Evolutionary conservation across 2,329 filamentous ascomycete species (phyloP), one percentile per base, ranked within the genome.

Genomic region (Botrytis fragariae): DNA sequence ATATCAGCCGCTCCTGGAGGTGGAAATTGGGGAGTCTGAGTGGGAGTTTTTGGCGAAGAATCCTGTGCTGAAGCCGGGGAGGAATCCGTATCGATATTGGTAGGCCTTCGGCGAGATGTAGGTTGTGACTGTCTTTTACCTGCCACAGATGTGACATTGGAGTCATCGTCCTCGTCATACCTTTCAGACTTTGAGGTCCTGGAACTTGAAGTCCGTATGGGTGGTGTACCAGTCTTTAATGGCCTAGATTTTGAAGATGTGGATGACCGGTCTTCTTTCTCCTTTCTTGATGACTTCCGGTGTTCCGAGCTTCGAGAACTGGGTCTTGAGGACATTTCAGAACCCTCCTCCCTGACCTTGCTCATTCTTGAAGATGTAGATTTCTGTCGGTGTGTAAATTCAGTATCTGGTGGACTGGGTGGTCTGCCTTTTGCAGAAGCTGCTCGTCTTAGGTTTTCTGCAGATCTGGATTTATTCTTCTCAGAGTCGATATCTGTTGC

Each of bases 381-480:
- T 78, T 78, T 83, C 75, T 78, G 81, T 77, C 79, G 76, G 67
- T 83, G 84, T 3, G 87, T 87, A 29, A 90, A 75, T 73, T 90
- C 89, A 6, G 89, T 91, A 76, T 90, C 89, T 2, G 89, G 89
- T 1, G 89, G 89, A 71, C 87, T 91, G 4, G 88, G 89, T n/a
- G 89, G 86, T 75, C 89, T 83, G 69, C 83, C 83, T 78, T 82
- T 86, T 76, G 74, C 81, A 62, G 82, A 79, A 68, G 81, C 64
- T 86, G 80, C 81, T 86, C 79, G 75, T 32, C 76, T 73, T 37
- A 83, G 80, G 29, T 83, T 81, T 42, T 86, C 85, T 35, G 81
- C 80, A 44, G 87, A 87, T 78, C 85, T 87, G 42, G 86, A 85
- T 75, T 85, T 84, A 22, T 69, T 59, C 68, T 86, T 85, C 37